Percentiles rank a stretch among this genome's conserved stretches.
Evolutionary conservation across 768 basidiomycete genomes (phyloP).

Genomic region (Mycena belliarum): DNA sequence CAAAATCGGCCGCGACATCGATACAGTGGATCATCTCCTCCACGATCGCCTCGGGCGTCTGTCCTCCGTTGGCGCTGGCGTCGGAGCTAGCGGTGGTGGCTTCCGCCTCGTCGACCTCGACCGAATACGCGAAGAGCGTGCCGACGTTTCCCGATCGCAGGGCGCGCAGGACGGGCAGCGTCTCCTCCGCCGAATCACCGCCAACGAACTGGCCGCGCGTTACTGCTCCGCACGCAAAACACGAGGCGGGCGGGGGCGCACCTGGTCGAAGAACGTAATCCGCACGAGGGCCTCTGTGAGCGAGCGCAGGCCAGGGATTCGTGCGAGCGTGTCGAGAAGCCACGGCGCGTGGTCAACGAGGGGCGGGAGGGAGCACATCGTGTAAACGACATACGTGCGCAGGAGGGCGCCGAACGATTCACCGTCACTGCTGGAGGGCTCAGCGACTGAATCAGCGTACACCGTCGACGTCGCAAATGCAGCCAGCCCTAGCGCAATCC

Average conservation of each 20-base stretch:
- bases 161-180: conserved; percentile 60
- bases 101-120: conserved; percentile 73
- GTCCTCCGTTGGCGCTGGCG: conserved; percentile 23
- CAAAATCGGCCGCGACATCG: conserved; percentile 80
- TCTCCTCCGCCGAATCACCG: conserved; percentile 74
- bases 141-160: conserved; percentile 74
- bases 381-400: conserved; percentile 80
- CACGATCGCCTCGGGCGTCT: conserved; percentile 53
- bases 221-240: background rate
- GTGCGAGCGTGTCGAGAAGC: conserved; percentile 54
- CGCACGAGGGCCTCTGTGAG: conserved; percentile 72
- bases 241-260: conserved; percentile 35
- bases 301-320: conserved; percentile 59
- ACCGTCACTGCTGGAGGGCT: background rate
- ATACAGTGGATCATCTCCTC: conserved; percentile 77
- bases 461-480: conserved; percentile 5
- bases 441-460: conserved; percentile 11
- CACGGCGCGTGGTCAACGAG: conserved; percentile 76
- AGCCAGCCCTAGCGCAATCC: conserved; percentile 14
- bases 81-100: conserved; percentile 34
- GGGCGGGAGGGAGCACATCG: conserved; percentile 72
- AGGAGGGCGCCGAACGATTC: conserved; percentile 45
- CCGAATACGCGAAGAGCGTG: conserved; percentile 78
- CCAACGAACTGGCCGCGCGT: conserved; percentile 73
- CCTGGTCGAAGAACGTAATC: conserved; percentile 85